A percentile compares a stretch with the other conserved stretches of the same genome.
Evolutionary conservation across 2,329 filamentous ascomycete genomes (phyloP).

Genomic region (Ceratocystis albifundus): DNA sequence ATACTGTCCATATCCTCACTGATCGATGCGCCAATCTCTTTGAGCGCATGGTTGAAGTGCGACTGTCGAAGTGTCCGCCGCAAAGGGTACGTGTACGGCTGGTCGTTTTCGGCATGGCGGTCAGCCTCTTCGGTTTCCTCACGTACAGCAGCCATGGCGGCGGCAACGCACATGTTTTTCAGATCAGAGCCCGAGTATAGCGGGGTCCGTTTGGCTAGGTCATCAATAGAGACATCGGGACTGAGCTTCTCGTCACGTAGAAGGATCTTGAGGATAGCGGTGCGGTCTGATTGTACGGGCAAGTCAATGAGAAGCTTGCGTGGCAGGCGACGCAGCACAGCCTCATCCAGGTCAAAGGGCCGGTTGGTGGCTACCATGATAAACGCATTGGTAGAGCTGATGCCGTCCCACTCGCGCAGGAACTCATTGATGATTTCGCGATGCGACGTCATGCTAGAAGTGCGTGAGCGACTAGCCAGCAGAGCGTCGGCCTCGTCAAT

Average conservation of each 20-base stretch:
- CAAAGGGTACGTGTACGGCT: conserved; percentile 14
- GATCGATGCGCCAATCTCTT: conserved; percentile 84
- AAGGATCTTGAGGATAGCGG: conserved; percentile 59
- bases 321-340: conserved; percentile 64
- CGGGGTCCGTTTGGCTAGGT: conserved; percentile 55
- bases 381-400: conserved; percentile 71
- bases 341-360: conserved; percentile 87
- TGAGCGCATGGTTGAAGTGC: conserved; percentile 78
- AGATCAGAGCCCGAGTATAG: conserved; percentile 75
- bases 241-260: conserved; percentile 57
- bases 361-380: conserved; percentile 98
- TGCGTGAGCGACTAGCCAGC: conserved; percentile 62
- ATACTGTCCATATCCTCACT: conserved; percentile 86
- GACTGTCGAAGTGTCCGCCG: conserved; percentile 41
- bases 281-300: conserved; percentile 53
- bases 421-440: conserved; percentile 95
- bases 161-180: conserved; percentile 71
- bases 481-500: conserved; percentile 95
- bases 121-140: conserved; percentile 49
- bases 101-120: conserved; percentile 29
- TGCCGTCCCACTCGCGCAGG: conserved; percentile 89
- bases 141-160: conserved; percentile 65
- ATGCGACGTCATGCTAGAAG: conserved; percentile 56
- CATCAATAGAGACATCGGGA: conserved; percentile 46
- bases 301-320: conserved; percentile 63